Percentiles rank a stretch among this genome's conserved stretches.
These are phyloP conservation scores for Penicillium sp. DNA, from an alignment of 2,329 filamentous ascomycete species.

Conservation along the genomic window DNA sequence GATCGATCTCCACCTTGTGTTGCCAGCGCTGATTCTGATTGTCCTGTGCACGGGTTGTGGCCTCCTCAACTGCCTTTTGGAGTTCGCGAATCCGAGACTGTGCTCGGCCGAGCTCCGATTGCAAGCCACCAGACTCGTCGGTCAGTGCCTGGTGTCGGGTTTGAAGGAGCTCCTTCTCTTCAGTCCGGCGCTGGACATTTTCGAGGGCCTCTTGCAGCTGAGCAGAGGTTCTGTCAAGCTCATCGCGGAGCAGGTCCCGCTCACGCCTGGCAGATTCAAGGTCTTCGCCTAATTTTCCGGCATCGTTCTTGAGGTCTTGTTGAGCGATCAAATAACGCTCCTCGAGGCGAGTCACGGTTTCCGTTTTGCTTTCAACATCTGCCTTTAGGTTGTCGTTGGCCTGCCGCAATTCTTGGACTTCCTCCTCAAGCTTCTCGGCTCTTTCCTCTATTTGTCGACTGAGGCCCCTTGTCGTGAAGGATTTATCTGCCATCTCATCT, in stretches of 20 bases:
- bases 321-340: conserved; percentile 50
- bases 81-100: conserved; percentile 52
- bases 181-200: conserved; percentile 61
- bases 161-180: conserved; percentile 71
- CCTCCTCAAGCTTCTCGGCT: conserved; percentile 66
- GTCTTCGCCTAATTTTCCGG: conserved; percentile 48
- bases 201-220: conserved; percentile 61
- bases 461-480: conserved; percentile 72
- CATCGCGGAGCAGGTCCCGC: conserved; percentile 50
- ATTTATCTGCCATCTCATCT: conserved; percentile 79
- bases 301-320: conserved; percentile 43
- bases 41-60: conserved; percentile 62
- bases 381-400: conserved; percentile 50
- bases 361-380: conserved; percentile 50
- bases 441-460: conserved; percentile 77
- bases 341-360: conserved; percentile 53
- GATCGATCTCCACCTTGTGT: conserved; percentile 59
- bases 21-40: conserved; percentile 61
- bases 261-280: conserved; percentile 50
- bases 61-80: conserved; percentile 54
- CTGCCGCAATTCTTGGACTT: conserved; percentile 59
- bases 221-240: conserved; percentile 45
- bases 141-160: conserved; percentile 69
- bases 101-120: conserved; percentile 61
- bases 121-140: conserved; percentile 67